Evolutionary conservation across 1,284 basidiomycete genomes (phyloP), one percentile per base, ranked within the genome.

Genomic region (Marasmius tenuissimus): DNA sequence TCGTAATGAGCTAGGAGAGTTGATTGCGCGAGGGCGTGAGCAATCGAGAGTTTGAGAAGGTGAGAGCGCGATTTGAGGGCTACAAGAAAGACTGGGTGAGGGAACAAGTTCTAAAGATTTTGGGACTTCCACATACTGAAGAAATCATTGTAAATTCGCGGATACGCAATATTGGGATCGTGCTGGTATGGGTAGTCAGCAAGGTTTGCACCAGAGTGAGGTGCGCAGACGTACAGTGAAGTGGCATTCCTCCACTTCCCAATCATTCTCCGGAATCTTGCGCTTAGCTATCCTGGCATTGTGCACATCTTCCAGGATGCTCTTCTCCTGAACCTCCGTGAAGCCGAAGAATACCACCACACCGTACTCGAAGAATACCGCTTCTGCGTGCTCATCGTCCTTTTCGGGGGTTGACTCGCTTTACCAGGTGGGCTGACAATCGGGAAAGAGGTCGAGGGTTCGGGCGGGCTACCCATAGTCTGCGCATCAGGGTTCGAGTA

Each of bases 21-120:
- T 7, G 93, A 96, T 75, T 98, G 96, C 0, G 96, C 96, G 42
- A 98, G 86, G 1, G 96, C 96, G 66, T 98, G 96, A 0, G 96
- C 88, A 58, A 98, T 88, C 27, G 93, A 95, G n/a, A 98, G 83
- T 72, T 92, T 93, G 40, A 93, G 85, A 38, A 94, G 84, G 69
- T 95, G 93, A 0, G 93, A 95, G 50, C 88, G 88, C 0, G 92
- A 90, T 81, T 97, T 94, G 76, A 97, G 89, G 14, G 94, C 93
- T 94, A 27, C 67, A 62, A 48, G 47, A 49, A 51, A 53, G 22
- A 47, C 22, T 34, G 61, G 16, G 10, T 54, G 2, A 45, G 16
- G 40, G 14, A 34, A 42, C 34, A 22, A 51, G 67, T 20, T 69
- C 38, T 22, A 27, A 52, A 20, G n/a, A 59, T 7, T 33, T 1